Evolutionary conservation across 805 yeast genomes (phyloP), one percentile per base, ranked within the genome.

Genomic region (Saturnispora besseyi): DNA sequence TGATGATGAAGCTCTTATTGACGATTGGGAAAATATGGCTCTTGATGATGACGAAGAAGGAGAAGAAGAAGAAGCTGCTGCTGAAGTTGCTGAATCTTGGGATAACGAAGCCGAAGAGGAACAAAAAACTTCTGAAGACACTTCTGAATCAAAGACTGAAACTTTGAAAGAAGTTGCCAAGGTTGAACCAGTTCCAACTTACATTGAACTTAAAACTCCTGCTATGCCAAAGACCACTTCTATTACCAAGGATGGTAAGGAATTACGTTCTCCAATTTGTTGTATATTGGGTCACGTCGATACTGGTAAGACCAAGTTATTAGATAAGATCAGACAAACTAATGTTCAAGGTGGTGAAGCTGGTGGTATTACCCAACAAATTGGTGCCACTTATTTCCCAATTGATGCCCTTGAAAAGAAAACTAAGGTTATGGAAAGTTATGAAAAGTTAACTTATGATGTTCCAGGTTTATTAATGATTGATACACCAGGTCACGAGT

Each of bases 291-390:
- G 99, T 66, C 99, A 93, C 75, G 99, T 93, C 70, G 99, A 93
- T 77, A 93, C 99, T 51, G 99, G 99, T 82, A 93, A 93, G 72
- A 93, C 99, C 58, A 93, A 93, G 68, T 78, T 93, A 57, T 77
- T 93, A 67, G 99, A 93, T 67, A 93, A 93, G 71, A 83, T 93
- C 59, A 91, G 99, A 74, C 97, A 91, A 74, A 93, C 98, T 40
- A 93, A 93, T 64, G 99, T 93, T 54, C 99, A 93, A 75, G 99
- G 97, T 68, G 99, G 99, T 65, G 99, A 93, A 74, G 99, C 99
- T 50, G 99, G 99, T 75, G 99, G 99, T 75, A 93, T 93, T 68
- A 93, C 99, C 57, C 99, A 93, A 78, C 99, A 93, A 73, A 93
- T 93, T 65, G 99, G 99, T 80, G 99, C 99, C 50, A 93, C 99